These are phyloP conservation scores for Dothideomycetes sp. DNA, from an alignment of 2,329 filamentous ascomycete species.

Conservation along the genomic window DNA sequence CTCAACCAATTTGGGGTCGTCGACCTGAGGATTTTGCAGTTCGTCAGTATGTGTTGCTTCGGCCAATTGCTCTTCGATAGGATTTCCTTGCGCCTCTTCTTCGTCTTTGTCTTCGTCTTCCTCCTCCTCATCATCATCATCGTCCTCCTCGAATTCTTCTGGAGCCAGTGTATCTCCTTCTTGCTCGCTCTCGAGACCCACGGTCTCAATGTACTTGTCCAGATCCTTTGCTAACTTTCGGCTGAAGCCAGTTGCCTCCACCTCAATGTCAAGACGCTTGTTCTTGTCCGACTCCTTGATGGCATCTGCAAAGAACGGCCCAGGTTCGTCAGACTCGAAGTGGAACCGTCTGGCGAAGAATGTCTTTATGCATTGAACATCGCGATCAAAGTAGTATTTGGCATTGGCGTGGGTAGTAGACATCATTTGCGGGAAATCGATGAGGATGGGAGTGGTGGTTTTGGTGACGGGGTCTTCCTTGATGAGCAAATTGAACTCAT, in stretches of 20 bases:
- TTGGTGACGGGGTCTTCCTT: slow-evolving; percentile 51
- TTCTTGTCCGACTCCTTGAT: slow-evolving; percentile 62
- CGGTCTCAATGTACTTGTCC: slow-evolving; percentile 75
- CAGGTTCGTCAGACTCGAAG: slow-evolving; percentile 71
- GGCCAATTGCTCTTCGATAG: background rate
- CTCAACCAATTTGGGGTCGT: slow-evolving; percentile 19
- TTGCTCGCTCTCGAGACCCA: slow-evolving; percentile 45
- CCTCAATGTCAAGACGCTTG: slow-evolving; percentile 71
- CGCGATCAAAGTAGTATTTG: slow-evolving; percentile 94
- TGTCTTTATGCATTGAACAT: slow-evolving; percentile 88
- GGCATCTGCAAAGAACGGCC: slow-evolving; percentile 78
- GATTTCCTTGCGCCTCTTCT: slow-evolving; percentile 20
- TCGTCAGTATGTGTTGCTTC: slow-evolving; percentile 6
- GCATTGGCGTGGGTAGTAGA: slow-evolving; percentile 91
- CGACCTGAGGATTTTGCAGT: slow-evolving; percentile 15
- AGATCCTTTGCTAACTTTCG: slow-evolving; percentile 95
- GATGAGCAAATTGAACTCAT: slow-evolving; percentile 97
- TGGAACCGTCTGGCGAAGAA: slow-evolving; percentile 87
- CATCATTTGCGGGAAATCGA: slow-evolving; percentile 98
- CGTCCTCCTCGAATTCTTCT: slow-evolving; percentile 29
- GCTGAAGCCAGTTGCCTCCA: slow-evolving; percentile 89
- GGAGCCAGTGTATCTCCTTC: slow-evolving; percentile 28
- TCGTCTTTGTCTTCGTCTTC: slow-evolving; percentile 15
- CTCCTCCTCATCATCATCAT: slow-evolving; percentile 28
- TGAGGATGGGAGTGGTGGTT: slow-evolving; percentile 62